Percentiles rank a stretch among this genome's conserved stretches.
Conservation (phyloP, 192 early-diverging fungal species). For the Pilobolus umbonatus region DNA sequence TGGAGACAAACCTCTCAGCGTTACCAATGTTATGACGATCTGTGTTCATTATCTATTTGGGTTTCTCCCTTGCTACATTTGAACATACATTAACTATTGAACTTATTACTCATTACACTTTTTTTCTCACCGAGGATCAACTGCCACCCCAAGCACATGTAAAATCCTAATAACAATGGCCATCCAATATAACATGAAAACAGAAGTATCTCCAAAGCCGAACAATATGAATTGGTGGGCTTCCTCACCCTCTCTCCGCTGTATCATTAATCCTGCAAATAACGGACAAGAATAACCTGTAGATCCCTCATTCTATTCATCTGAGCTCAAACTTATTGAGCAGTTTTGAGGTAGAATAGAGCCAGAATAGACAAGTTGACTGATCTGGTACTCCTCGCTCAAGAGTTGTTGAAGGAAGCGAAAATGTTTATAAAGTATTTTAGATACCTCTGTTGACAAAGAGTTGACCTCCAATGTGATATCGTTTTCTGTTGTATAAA, state of each 20-base stretch:
- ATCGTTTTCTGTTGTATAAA: no score
- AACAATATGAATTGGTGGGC: background rate
- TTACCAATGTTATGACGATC: slow-evolving; percentile 12
- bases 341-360: slow-evolving; percentile 1
- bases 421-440: no score
- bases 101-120: slow-evolving; percentile 6
- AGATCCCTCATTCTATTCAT: background rate
- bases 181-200: slow-evolving; percentile 7
- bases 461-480: no score
- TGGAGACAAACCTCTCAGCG: slow-evolving; percentile 8
- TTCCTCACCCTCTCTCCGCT: slow-evolving; percentile 5
- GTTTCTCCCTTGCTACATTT: slow-evolving; percentile 13
- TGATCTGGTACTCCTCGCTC: background rate
- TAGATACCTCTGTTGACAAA: no score
- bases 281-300: slow-evolving; percentile 6
- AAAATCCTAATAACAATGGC: slow-evolving; percentile 2
- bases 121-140: slow-evolving; percentile 6
- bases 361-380: background rate
- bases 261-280: slow-evolving; percentile 1
- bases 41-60: slow-evolving; percentile 8
- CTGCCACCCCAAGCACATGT: background rate
- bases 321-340: background rate
- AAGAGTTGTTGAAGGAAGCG: background rate
- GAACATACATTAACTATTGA: slow-evolving; percentile 11
- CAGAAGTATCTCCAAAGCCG: slow-evolving; percentile 3